These are phyloP conservation scores for Arachnomyces sp. DNA, from an alignment of 2,329 filamentous ascomycete species.

Conservation along the genomic window DNA sequence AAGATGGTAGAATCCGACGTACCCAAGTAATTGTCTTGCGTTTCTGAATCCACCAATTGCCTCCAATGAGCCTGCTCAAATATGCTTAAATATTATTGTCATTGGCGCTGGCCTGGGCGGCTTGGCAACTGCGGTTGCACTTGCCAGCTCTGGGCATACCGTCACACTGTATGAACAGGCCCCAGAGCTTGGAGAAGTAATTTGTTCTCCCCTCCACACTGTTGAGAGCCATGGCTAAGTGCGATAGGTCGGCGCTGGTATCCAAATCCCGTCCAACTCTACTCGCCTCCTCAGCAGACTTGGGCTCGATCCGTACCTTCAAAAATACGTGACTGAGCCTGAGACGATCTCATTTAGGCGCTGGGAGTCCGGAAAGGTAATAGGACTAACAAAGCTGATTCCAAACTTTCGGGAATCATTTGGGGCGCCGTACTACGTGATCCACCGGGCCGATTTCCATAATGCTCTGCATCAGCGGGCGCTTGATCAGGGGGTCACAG, in stretches of 20 bases:
- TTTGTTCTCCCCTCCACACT: too few relatives aligned
- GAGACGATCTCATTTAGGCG: constrained; percentile 25
- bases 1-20: too few relatives aligned
- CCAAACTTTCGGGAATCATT: constrained; percentile 20
- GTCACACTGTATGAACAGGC: constrained; percentile 16
- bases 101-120: constrained; percentile 21
- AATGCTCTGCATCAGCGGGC: constrained; percentile 20
- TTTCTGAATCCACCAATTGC: too few relatives aligned
- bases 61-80: too few relatives aligned
- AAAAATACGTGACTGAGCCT: constrained; percentile 16
- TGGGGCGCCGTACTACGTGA: constrained; percentile 19
- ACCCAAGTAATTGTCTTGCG: too few relatives aligned
- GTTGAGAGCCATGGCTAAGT: too few relatives aligned
- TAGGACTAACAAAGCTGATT: constrained; percentile 29
- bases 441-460: constrained; percentile 28
- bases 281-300: constrained; percentile 12
- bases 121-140: constrained; percentile 16
- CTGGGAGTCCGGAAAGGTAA: constrained; percentile 22
- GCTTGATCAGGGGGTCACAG: constrained; percentile 30
- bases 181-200: constrained; percentile 12
- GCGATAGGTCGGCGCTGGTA: too few relatives aligned
- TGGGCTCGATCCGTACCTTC: constrained; percentile 5
- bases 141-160: constrained; percentile 16
- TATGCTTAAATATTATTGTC: constrained; percentile 14
- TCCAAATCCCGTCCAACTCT: constrained; percentile 19